A percentile compares a stretch with the other conserved stretches of the same genome.
Conservation (phyloP, 2,329 filamentous ascomycete genomes). For the Xylaria sp. region DNA sequence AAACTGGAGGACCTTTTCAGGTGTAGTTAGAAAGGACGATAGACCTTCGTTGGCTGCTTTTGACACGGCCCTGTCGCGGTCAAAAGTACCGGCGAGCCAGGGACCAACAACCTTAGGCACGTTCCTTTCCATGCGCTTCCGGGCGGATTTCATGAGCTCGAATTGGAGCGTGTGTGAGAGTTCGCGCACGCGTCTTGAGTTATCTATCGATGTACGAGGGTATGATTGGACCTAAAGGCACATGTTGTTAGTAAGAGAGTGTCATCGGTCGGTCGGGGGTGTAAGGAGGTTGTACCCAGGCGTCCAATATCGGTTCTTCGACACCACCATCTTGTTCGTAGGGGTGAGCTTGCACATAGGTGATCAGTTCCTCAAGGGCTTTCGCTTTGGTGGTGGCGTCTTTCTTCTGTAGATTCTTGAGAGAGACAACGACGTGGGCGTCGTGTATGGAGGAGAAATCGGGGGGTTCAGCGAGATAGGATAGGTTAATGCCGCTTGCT, state of each 20-base stretch:
- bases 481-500: constrained; percentile 62
- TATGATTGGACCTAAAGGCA: constrained; percentile 77
- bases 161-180: constrained; percentile 78
- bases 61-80: constrained; percentile 78
- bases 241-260: constrained; percentile 31
- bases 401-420: constrained; percentile 92
- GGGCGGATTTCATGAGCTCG: constrained; percentile 64
- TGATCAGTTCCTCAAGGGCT: constrained; percentile 82
- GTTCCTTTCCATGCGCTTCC: constrained; percentile 83
- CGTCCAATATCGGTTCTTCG: constrained; percentile 83
- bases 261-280: background rate
- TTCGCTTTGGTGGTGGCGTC: constrained; percentile 91
- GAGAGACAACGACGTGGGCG: constrained; percentile 82
- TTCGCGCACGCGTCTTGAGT: constrained; percentile 84
- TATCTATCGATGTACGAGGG: constrained; percentile 88
- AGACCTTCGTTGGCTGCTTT: constrained; percentile 80
- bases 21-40: constrained; percentile 74
- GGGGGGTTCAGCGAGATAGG: constrained; percentile 85
- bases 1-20: constrained; percentile 78
- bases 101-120: constrained; percentile 79
- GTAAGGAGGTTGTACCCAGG: constrained; percentile 68
- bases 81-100: constrained; percentile 92
- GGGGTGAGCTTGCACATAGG: constrained; percentile 62
- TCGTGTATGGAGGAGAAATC: constrained; percentile 80
- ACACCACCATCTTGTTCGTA: constrained; percentile 64